Evolutionary conservation across 148 eudicot species (phyloP).

Genomic region (Camellia granthamiana): DNA sequence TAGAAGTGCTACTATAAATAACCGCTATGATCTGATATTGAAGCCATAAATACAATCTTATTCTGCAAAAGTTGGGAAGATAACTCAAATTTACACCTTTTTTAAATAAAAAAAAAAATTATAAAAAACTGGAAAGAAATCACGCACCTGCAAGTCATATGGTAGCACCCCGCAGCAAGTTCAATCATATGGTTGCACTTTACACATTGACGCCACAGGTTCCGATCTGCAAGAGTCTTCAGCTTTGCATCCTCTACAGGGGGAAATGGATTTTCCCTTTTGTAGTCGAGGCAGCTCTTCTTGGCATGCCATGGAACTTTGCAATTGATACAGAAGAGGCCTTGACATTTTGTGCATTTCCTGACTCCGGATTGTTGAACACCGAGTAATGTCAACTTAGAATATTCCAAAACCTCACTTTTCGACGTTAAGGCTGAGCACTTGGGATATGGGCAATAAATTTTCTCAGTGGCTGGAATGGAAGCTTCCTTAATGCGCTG

Average conservation of each 20-base stretch:
- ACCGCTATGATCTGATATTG: not conserved
- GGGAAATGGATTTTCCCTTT: constrained; percentile 39
- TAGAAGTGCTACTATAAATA: no score
- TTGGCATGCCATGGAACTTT: constrained; percentile 70
- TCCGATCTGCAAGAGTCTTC: constrained; percentile 50
- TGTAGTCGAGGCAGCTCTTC: constrained; percentile 48
- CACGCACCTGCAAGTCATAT: constrained; percentile 82
- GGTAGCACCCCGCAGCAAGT: constrained; percentile 77
- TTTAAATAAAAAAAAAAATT: no score
- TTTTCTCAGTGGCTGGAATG: constrained; percentile 63
- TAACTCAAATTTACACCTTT: not conserved
- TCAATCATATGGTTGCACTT: constrained; percentile 87
- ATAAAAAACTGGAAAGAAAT: no score
- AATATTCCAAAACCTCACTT: constrained; percentile 41
- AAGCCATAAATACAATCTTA: not conserved
- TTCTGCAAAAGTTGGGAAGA: not conserved
- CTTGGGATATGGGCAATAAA: constrained; percentile 78
- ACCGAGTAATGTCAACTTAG: constrained; percentile 15
- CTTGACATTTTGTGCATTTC: constrained; percentile 51
- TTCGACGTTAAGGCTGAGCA: constrained; percentile 84
- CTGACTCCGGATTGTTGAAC: constrained; percentile 36
- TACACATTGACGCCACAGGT: constrained; percentile 74
- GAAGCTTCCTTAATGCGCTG: constrained; percentile 61
- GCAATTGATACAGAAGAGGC: constrained; percentile 58
- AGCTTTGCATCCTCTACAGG: constrained; percentile 49